Base-by-base conservation (phyloP, 2,329 filamentous ascomycete species). In the Exserohilum rostratum region DNA sequence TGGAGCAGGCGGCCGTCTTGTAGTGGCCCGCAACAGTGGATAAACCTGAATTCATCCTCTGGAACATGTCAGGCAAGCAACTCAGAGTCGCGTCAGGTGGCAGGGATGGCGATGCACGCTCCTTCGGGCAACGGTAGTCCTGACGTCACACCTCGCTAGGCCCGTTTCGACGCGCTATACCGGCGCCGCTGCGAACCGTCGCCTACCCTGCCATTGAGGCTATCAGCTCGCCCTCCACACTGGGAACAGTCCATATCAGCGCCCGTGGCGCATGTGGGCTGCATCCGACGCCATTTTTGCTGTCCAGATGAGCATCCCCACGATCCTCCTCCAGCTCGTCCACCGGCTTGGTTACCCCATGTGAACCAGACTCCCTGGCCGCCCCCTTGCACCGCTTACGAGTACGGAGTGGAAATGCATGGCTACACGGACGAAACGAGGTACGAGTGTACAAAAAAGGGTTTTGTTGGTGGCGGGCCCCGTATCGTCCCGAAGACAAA, bases 21-120 rank as follows among this genome's bases (percentile, higher is more conserved):
- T 66, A 68, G 29, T 55, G 22, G 50, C 35, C 42, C 44, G 46
- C 50, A 51, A 17, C 13, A 10, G 27, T 47, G 30, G 48, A 50
- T 27, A 67, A 68, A 67, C 65, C 58, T 54, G 65, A 64, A 68
- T 65, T 68, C 59, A 63, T 53, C 38, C 44, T 53, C 40, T 38
- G 18, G 25, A 27, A 49, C 53, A 55, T 53, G 50, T 52, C 54
- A 49, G 47, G 57, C 48, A 54, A 38, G 44, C 42, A 46, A 30
- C 33, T 20, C n/a, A 27, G 11, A 15, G 25, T 40, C 12, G 39
- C 7, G 9, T 18, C 33, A 20, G 35, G 17, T 17, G 15, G 44
- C 42, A 44, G 27, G 42, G 15, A 48, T 55, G 47, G 50, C 47
- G 58, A 7, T 25, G 22, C 4, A 7, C 33, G 45, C 50, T 52